A percentile compares a stretch with the other conserved stretches of the same genome.
Evolutionary conservation across 306 rosid species (phyloP).

Genomic region (Cucumis sativus): Cucumber_9930_V3 NC_026655.2:61501-62000

Average conservation of each 20-base stretch:
- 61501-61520: not conserved
- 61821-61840: not conserved
- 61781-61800: not conserved
- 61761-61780: too few relatives aligned
- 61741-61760: too few relatives aligned
- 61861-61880: not conserved
- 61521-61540: not conserved
- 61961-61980: conserved; percentile 80
- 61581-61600: conserved; percentile 60
- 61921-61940: conserved; percentile 66
- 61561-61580: conserved; percentile 31
- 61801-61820: not conserved
- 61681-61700: not conserved
- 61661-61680: not conserved
- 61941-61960: conserved; percentile 77
- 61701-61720: not conserved
- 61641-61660: not conserved
- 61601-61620: conserved; percentile 79
- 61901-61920: conserved; percentile 80
- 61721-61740: too few relatives aligned
- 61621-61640: conserved; percentile 14
- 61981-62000: conserved; percentile 38
- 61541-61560: not conserved
- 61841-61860: not conserved
- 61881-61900: not conserved